Evolutionary conservation across 2,329 filamentous ascomycete species (phyloP).

Genomic region (Exophiala aquamarina): DNA sequence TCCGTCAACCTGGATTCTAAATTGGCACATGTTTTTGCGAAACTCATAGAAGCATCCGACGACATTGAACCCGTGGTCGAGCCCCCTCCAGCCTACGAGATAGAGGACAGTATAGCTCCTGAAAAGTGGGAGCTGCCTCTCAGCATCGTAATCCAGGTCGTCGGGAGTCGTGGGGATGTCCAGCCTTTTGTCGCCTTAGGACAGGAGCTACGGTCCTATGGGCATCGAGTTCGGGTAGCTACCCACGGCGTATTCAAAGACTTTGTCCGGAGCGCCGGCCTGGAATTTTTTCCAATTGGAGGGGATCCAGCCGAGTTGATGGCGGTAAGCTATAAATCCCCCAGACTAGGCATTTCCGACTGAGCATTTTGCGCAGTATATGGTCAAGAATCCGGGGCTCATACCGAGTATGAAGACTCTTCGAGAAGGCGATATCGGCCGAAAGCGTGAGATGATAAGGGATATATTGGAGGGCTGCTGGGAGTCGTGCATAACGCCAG

Average conservation of each 20-base stretch:
- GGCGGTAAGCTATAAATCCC: conserved; percentile 31
- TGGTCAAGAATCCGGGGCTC: conserved; percentile 51
- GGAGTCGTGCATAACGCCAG: conserved; percentile 40
- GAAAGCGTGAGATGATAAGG: conserved; percentile 35
- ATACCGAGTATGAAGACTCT: conserved; percentile 40
- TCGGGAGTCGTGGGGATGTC: conserved; percentile 55
- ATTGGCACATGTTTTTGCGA: conserved; percentile 17
- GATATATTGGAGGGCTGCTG: conserved; percentile 43
- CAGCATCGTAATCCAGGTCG: conserved; percentile 58
- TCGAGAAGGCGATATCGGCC: conserved; percentile 35
- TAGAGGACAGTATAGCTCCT: background rate
- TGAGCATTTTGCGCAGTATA: conserved; percentile 33
- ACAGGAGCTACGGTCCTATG: conserved; percentile 48
- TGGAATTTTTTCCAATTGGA: conserved; percentile 60
- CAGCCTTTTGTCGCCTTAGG: conserved; percentile 62
- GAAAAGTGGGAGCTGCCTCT: conserved; percentile 30
- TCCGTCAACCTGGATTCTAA: conserved; percentile 27
- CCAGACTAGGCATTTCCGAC: background rate
- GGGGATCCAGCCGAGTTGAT: conserved; percentile 56
- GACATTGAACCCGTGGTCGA: conserved; percentile 14
- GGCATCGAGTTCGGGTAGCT: conserved; percentile 58
- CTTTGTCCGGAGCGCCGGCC: conserved; percentile 52
- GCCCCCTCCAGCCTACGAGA: conserved; percentile 25
- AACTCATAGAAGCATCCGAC: conserved; percentile 16
- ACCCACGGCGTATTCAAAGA: conserved; percentile 56